These are phyloP conservation scores for Jaenimonas drosophilae DNA, from an alignment of 208 protist genomes.

Conservation along the genomic window DNA sequence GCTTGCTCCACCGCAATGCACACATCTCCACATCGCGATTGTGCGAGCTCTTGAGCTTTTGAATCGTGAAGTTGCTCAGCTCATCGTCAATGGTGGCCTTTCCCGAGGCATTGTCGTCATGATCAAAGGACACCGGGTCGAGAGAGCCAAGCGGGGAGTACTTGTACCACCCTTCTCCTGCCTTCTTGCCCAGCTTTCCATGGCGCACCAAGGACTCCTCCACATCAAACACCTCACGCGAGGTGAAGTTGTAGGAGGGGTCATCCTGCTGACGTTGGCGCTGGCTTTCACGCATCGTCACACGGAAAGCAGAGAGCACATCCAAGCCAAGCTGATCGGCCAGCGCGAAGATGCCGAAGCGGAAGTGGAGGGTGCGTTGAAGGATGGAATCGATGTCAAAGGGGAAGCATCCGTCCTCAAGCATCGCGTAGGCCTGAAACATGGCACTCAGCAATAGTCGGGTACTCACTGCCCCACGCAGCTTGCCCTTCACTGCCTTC, in stretches of 20 bases:
- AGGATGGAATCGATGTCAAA: constrained; percentile 69
- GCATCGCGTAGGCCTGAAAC: constrained; percentile 72
- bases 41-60: constrained; percentile 14
- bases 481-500: constrained; percentile 52
- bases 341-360: constrained; percentile 67
- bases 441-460: constrained; percentile 57
- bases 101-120: constrained; percentile 6
- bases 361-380: constrained; percentile 47
- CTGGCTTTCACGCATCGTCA: not conserved
- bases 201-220: constrained; percentile 28
- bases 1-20: constrained; percentile 32
- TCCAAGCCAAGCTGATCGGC: constrained; percentile 83
- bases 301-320: constrained; percentile 12
- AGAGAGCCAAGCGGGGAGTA: constrained; percentile 16
- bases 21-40: constrained; percentile 52
- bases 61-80: constrained; percentile 5
- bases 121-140: constrained; percentile 5
- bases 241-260: constrained; percentile 15
- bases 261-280: not conserved
- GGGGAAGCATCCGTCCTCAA: constrained; percentile 77
- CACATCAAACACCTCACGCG: constrained; percentile 33
- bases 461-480: constrained; percentile 55
- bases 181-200: constrained; percentile 61
- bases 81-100: constrained; percentile 1
- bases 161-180: constrained; percentile 63